Evolutionary conservation across 441 rosid genomes (phyloP).

Genomic region (Adansonia grandidieri): DNA sequence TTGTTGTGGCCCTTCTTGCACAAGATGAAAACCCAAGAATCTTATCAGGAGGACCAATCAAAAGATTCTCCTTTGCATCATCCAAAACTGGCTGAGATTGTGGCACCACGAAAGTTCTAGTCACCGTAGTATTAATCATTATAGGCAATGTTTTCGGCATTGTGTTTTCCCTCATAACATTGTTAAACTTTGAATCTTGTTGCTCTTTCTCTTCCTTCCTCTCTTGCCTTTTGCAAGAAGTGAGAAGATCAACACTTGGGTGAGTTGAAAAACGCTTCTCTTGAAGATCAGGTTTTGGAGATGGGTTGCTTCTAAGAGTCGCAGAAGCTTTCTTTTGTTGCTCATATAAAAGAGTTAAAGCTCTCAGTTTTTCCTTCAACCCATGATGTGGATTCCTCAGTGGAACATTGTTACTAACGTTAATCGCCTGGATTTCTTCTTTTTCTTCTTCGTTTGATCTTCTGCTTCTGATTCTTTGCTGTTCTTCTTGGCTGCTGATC

Average conservation of each 20-base stretch:
- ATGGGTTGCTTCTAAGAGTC: conserved; percentile 45
- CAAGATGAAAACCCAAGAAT: conserved; percentile 57
- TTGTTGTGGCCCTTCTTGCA: conserved; percentile 46
- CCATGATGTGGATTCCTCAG: conserved; percentile 79
- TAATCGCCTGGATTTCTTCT: conserved; percentile 41
- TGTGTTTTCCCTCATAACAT: conserved; percentile 52
- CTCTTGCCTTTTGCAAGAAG: conserved; percentile 48
- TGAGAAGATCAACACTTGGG: conserved; percentile 57
- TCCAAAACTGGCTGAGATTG: conserved; percentile 14
- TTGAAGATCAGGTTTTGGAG: conserved; percentile 47
- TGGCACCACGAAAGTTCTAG: conserved; percentile 35
- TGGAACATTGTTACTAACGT: conserved; percentile 22
- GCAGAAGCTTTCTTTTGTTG: conserved; percentile 72
- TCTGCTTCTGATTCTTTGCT: conserved; percentile 36
- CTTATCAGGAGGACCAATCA: conserved; percentile 56
- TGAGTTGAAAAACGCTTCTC: conserved; percentile 53
- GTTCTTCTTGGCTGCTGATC: conserved; percentile 45
- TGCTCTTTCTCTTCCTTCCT: conserved; percentile 31
- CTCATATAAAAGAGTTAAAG: conserved; percentile 75
- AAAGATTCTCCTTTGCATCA: conserved; percentile 69
- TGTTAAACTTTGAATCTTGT: conserved; percentile 38
- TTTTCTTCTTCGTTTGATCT: conserved; percentile 30
- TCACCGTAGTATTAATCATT: conserved; percentile 42
- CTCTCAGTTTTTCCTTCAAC: conserved; percentile 76
- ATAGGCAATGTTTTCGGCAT: conserved; percentile 27